phyloP scores from a whole-genome alignment of 2,329 filamentous ascomycete genomes.

The Elsinoe fawcettii region DNA sequence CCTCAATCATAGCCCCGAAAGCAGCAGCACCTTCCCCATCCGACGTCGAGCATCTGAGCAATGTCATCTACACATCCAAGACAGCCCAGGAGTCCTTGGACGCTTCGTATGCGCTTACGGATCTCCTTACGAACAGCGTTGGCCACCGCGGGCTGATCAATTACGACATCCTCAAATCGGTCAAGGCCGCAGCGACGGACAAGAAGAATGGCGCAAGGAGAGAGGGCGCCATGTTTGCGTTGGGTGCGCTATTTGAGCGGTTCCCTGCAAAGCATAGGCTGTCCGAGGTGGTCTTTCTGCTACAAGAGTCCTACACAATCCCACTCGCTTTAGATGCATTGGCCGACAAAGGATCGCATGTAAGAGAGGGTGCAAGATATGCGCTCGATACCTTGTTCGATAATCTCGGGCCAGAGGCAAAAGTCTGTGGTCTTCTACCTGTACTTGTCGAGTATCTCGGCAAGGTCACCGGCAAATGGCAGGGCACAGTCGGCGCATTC shows the following conservation, averaged over 20 bases:
- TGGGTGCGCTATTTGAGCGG: conserved; percentile 88
- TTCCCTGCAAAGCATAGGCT: conserved; percentile 70
- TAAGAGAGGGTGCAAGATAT: conserved; percentile 88
- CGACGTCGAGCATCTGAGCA: conserved; percentile 38
- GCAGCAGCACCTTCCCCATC: conserved; percentile 38
- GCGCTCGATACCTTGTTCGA: conserved; percentile 82
- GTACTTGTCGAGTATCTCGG: conserved; percentile 65
- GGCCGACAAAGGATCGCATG: conserved; percentile 80
- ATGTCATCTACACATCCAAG: conserved; percentile 42
- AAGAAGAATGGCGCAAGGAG: conserved; percentile 85
- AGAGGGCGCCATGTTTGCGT: conserved; percentile 89
- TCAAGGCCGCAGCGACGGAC: conserved; percentile 73
- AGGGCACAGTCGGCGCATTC: conserved; percentile 82
- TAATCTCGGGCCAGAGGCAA: conserved; percentile 69
- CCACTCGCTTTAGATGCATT: conserved; percentile 71
- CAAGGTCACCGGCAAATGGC: conserved; percentile 90
- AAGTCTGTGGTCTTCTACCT: conserved; percentile 76
- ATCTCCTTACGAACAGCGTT: conserved; percentile 56
- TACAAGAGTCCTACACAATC: conserved; percentile 71
- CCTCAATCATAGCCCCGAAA: conserved; percentile 40
- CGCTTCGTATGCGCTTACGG: conserved; percentile 57
- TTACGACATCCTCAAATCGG: conserved; percentile 55
- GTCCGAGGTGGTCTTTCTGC: conserved; percentile 71
- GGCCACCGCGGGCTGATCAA: conserved; percentile 54
- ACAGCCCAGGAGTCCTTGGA: conserved; percentile 52